Evolutionary conservation across 2,329 filamentous ascomycete species (phyloP), one percentile per base, ranked within the genome.

Genomic region (Gliomastix tumulicola): DNA sequence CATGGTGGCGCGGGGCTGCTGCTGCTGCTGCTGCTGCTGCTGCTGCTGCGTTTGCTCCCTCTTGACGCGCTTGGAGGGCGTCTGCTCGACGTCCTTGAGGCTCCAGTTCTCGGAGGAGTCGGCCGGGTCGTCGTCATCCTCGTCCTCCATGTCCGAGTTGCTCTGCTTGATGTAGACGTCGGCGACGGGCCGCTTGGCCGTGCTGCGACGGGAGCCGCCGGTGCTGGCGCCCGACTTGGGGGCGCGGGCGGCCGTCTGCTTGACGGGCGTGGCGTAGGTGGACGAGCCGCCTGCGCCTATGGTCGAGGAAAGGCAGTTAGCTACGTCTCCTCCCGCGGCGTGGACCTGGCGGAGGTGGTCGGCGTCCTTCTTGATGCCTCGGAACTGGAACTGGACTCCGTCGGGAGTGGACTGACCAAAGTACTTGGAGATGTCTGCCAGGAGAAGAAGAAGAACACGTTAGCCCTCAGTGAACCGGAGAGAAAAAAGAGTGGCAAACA

Each of bases 311-410:
- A 71, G 51, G 17, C 59, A 60, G 31, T 47, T 54, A 11, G 68
- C 56, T 0, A 74, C 69, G 45, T 73, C 64, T 30, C 63, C 56
- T 19, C 68, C 69, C 2, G 56, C 51, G 17, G 59, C 55, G n/a
- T 65, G 61, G 4, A 66, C 65, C 4, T 58, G 48, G 30, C 63
- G 59, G 31, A 79, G 65, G 3, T 54, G 55, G 27, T 71, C 65
- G 21, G 69, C 74, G 21, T 75, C 63, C 23, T 60, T 62, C 54
- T 75, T 77, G 56, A 79, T 68, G 18, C 51, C 42, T 2, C 76
- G 68, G 48, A 81, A 78, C 47, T 79, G 75, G 50, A 75, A 81
- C 44, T 70, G 66, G n/a, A 80, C 67, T 8, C 76, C 76, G 16
- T 66, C 66, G 1, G 63, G 50, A 0, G 75, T 81, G 4, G 71